Evolutionary conservation across 495 filamentous ascomycete species (phyloP), one percentile per base, ranked within the genome.

Genomic region (Penicillium longicatenatum): DNA sequence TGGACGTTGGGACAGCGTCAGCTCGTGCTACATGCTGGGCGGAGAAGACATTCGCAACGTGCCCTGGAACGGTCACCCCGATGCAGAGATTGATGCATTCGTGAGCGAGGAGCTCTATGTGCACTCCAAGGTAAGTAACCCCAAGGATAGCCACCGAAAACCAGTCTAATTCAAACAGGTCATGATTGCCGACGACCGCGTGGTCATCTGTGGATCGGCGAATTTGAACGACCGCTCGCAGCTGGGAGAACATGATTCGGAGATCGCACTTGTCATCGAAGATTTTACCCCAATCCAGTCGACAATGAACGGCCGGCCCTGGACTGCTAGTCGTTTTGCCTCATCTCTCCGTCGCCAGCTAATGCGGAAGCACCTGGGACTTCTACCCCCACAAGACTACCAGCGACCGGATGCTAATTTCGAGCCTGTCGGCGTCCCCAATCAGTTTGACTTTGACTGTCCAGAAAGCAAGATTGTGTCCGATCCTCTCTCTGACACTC

Each of bases 141-240:
- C 9, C 7, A 43, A 22, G 21, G 17, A 21, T 8, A 33, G 33
- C 17, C 14, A n/a, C 37, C 4, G 14, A 5, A 14, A 21, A 46
- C 30, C 17, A 17, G 4, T 16, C 41, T 33, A 29, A 33, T n/a
- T 10, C 6, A 19, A 41, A 24, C 52, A 84, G 79, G 83, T 97
- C 35, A 83, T 97, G 60, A 93, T 98, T 68, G 93, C 93, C 52
- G 93, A 98, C 66, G 93, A 98, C 73, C 82, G 85, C 6, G 75
- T 91, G 50, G 93, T 92, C 29, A 93, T 98, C 69, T 91, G 89
- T 73, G 93, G 93, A 48, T 93, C 89, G 0, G 93, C 93, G 33
- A 98, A 98, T 71, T 73, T 98, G 42, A 98, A 98, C 74, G 93
- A 98, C 73, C 89, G 93, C 59, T 93, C 89, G 20, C 93, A 98